Conservation (phyloP, 1,139 yeast genomes). For the Citeromyces hawaiiensis region DNA sequence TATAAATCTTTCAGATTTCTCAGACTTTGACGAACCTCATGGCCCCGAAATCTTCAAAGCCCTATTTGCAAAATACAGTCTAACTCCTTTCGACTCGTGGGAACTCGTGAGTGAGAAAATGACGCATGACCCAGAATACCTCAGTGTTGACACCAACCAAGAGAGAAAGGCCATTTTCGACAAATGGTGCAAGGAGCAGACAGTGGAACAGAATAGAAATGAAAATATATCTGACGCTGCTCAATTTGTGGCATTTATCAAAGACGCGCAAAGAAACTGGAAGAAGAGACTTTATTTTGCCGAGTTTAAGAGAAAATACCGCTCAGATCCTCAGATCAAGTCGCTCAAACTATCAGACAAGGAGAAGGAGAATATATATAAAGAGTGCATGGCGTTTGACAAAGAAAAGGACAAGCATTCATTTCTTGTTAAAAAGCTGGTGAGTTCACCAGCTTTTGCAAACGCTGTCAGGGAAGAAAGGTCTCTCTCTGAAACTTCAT, state of each 20-base stretch:
- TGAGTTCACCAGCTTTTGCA: background rate
- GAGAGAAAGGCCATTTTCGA: conserved; percentile 24
- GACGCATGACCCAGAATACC: conserved; percentile 24
- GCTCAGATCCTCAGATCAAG: conserved; percentile 17
- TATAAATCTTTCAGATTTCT: conserved; percentile 5
- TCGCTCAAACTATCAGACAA: conserved; percentile 19
- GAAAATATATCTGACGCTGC: conserved; percentile 5
- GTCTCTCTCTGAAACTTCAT: no score
- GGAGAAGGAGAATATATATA: conserved; percentile 24
- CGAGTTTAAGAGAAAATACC: conserved; percentile 30
- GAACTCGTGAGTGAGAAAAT: conserved; percentile 27
- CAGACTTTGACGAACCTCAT: conserved; percentile 8
- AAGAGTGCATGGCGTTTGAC: conserved; percentile 14
- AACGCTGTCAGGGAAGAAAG: background rate
- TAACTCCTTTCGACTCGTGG: conserved; percentile 33
- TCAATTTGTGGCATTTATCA: conserved; percentile 7
- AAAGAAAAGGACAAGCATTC: conserved; percentile 1
- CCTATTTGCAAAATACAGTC: conserved; percentile 15
- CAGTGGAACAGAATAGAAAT: conserved; percentile 1
- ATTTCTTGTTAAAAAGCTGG: background rate
- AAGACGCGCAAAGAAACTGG: conserved; percentile 3
- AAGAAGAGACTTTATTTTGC: conserved; percentile 14
- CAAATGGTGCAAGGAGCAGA: conserved; percentile 20
- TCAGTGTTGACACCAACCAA: conserved; percentile 19
- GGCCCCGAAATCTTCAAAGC: conserved; percentile 4